Evolutionary conservation across 371 early-diverging fungal genomes (phyloP), one percentile per base, ranked within the genome.

Genomic region (Amoeboaphelidium protococcarum): DNA sequence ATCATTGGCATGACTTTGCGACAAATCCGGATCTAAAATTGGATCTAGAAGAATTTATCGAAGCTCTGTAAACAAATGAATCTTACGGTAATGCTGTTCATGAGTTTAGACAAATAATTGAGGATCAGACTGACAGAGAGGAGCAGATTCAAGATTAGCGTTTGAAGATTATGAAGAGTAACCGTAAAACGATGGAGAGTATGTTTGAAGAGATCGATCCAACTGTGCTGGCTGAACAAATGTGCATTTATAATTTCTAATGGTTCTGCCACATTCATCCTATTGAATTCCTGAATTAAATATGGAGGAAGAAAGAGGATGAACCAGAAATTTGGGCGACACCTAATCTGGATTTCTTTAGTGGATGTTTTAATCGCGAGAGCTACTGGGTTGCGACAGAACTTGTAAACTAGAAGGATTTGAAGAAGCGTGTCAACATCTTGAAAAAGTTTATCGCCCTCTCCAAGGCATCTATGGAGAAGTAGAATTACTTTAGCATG

Each of bases 301-400:
- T 68, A 1, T 69, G 66, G 69, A 57, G 51, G 26, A 58, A 62
- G 42, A 47, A 54, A 19, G 60, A 42, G n/a, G 56, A 59, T 21
- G 64, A 60, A 21, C 37, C 37, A 31, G 6, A 6, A 31, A 47
- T 46, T 4, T 16, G 21, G n/a, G 47, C 46, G n/a, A 57, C 62
- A 1, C 67, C 69, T 22, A 56, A 45, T 13, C 53, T 69, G 22
- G 56, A 56, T 23, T 62, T 54, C 25, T 67, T 71, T 49, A 63
- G 62, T 42, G 46, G 58, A 27, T 42, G 71, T n/a, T 71, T 68
- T 45, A 68, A 71, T 52, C 58, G 25, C 16, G 52, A 71, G 54
- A 58, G 55, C 3, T 66, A 63, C 45, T 71, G 71, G 71, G 65
- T 61, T 4, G 71, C 65, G 4, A 68, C 68, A 2, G 69, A 71